Conservation (phyloP, 371 early-diverging fungal genomes). For the Mortierella sp. region DNA sequence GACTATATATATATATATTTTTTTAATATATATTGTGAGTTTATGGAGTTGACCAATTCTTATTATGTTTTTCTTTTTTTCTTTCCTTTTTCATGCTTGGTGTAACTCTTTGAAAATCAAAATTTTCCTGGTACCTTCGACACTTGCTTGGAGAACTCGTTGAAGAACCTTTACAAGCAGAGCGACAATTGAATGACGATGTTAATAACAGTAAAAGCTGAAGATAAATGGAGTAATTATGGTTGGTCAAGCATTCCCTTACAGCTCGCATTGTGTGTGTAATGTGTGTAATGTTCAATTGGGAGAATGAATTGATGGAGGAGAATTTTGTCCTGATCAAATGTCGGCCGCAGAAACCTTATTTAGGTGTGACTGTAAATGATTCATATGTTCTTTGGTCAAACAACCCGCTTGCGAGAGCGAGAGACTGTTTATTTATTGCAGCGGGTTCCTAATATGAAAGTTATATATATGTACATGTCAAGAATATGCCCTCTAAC, state of each 20-base stretch:
- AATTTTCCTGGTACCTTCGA: conserved; percentile 42
- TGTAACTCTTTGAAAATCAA: too few relatives aligned
- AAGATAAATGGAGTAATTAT: background rate
- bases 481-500: background rate
- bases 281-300: background rate
- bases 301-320: background rate
- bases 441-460: too few relatives aligned
- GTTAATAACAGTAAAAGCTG: background rate
- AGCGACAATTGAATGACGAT: conserved; percentile 3
- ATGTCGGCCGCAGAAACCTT: background rate
- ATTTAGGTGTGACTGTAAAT: background rate
- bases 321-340: background rate
- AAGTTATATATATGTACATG: too few relatives aligned
- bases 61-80: too few relatives aligned
- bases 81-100: too few relatives aligned
- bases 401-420: background rate
- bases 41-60: too few relatives aligned
- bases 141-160: conserved; percentile 65
- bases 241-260: background rate
- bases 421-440: too few relatives aligned
- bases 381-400: background rate
- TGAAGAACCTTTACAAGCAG: conserved; percentile 61
- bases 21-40: too few relatives aligned
- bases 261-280: conserved; percentile 2
- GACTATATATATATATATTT: too few relatives aligned